Conservation (phyloP, 306 rosid species). For the Lathyrus tuberosus region DNA sequence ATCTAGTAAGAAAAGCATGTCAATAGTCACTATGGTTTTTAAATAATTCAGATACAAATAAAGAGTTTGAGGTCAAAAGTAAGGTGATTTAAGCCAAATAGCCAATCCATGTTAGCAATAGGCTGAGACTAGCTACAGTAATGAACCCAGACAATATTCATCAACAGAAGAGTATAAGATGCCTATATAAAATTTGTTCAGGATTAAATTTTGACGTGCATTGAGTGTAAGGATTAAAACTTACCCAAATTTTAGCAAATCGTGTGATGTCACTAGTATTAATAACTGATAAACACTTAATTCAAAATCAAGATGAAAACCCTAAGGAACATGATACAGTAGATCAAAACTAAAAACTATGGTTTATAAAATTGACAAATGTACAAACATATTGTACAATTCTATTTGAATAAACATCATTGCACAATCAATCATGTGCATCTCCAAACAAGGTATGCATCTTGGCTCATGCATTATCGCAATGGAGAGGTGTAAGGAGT, state of each 20-base stretch:
- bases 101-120: background rate
- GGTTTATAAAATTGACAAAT: constrained; percentile 18
- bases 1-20: constrained; percentile 51
- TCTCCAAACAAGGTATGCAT: background rate
- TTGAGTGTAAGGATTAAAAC: background rate
- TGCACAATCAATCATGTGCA: background rate
- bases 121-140: constrained; percentile 7
- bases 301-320: too few relatives aligned
- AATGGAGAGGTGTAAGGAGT: background rate
- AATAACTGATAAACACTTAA: background rate
- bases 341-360: constrained; percentile 1
- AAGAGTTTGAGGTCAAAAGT: background rate
- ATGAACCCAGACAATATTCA: constrained; percentile 26
- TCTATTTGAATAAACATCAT: constrained; percentile 1
- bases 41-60: constrained; percentile 1
- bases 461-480: background rate
- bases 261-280: background rate
- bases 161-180: background rate
- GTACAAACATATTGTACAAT: background rate
- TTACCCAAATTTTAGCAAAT: constrained; percentile 17
- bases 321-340: too few relatives aligned
- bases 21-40: background rate
- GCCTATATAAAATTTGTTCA: constrained; percentile 1
- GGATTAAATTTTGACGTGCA: background rate
- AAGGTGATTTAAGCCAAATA: constrained; percentile 5